A percentile compares a stretch with the other conserved stretches of the same genome.
Evolutionary conservation across 2,329 filamentous ascomycete species (phyloP).

Genomic region (Arthrobotrys conoides): DNA sequence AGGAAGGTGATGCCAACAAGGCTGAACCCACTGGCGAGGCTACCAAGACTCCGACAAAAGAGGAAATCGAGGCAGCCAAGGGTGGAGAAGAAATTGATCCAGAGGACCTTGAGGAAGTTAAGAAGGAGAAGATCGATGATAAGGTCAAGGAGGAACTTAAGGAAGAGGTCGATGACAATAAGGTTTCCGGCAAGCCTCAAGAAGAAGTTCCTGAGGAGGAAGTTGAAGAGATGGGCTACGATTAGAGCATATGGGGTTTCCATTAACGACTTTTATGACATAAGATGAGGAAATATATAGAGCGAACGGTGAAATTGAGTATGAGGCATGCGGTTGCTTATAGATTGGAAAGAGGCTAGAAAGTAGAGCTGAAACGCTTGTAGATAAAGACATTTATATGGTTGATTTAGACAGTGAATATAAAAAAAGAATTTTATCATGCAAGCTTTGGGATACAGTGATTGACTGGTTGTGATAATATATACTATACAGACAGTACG

Average conservation of each 20-base stretch:
- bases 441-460: no score
- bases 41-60: background rate
- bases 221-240: background rate
- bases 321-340: no score
- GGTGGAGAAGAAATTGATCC: constrained; percentile 14
- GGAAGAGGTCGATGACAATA: background rate
- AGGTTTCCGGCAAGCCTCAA: background rate
- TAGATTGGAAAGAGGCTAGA: no score
- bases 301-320: no score
- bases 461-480: no score
- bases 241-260: background rate
- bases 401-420: no score
- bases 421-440: no score
- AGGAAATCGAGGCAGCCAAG: constrained; percentile 5
- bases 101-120: background rate
- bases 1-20: constrained; percentile 4
- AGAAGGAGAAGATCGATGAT: constrained; percentile 2
- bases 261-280: no score
- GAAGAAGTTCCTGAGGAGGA: background rate
- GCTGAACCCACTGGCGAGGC: background rate
- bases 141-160: constrained; percentile 7
- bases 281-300: no score
- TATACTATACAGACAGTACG: no score
- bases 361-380: no score
- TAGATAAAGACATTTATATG: no score